Evolutionary conservation across 352 stramenopile genomes (phyloP).

Genomic region (Phytophthora pluvialis): DNA sequence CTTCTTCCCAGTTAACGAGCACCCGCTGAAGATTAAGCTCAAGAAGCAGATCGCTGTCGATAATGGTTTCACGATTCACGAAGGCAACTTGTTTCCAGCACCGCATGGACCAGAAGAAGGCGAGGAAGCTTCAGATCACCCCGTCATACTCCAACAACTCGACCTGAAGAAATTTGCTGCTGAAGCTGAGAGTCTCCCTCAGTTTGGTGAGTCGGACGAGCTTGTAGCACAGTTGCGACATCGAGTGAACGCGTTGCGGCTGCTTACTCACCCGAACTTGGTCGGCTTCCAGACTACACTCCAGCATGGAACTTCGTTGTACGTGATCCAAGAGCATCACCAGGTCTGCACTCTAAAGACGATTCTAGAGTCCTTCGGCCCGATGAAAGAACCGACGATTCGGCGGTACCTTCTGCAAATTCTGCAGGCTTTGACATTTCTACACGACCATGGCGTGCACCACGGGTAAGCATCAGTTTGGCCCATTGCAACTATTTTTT

Average conservation of each 20-base stretch:
- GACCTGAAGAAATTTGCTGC: slow-evolving; percentile 9
- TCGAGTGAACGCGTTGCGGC: slow-evolving; percentile 45
- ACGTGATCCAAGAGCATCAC: slow-evolving; percentile 42
- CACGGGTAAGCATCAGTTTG: slow-evolving; percentile 45
- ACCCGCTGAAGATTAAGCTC: slow-evolving; percentile 20
- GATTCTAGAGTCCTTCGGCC: slow-evolving; percentile 70
- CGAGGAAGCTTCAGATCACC: neutral
- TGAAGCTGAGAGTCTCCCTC: slow-evolving; percentile 9
- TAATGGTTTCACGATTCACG: slow-evolving; percentile 29
- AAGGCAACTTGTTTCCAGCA: slow-evolving; percentile 18
- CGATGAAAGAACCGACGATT: slow-evolving; percentile 78
- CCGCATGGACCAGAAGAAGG: slow-evolving; percentile 9
- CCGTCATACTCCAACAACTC: slow-evolving; percentile 30
- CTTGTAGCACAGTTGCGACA: slow-evolving; percentile 30
- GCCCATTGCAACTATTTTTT: neutral
- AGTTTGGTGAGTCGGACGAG: slow-evolving; percentile 3
- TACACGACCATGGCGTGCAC: slow-evolving; percentile 51
- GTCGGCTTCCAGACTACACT: slow-evolving; percentile 46
- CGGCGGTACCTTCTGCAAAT: slow-evolving; percentile 71
- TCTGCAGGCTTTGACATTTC: slow-evolving; percentile 52
- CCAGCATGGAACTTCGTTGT: slow-evolving; percentile 38
- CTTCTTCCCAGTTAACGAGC: slow-evolving; percentile 51
- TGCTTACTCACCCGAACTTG: slow-evolving; percentile 57
- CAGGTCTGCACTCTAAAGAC: slow-evolving; percentile 61
- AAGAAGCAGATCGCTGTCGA: slow-evolving; percentile 22